Percentiles rank a stretch among this genome's conserved stretches.
These are phyloP conservation scores for Monosiga brevicollis DNA, from an alignment of 78 protist genomes.

Conservation along the genomic window DNA sequence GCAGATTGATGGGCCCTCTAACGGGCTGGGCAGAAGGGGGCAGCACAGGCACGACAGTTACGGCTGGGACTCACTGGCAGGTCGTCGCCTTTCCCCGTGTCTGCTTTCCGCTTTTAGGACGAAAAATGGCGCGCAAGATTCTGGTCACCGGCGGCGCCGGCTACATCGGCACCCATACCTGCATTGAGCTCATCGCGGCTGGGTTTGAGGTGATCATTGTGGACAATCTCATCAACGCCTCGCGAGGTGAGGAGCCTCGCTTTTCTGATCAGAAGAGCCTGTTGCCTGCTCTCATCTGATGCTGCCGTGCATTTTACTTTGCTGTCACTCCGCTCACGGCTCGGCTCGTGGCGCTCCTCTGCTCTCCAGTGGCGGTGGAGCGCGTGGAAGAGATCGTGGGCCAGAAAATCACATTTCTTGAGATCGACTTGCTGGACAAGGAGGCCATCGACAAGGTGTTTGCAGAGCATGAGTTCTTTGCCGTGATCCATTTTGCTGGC, in stretches of 20 bases:
- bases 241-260: background rate
- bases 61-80: background rate
- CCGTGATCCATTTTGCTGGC: constrained; percentile 89
- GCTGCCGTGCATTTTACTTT: background rate
- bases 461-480: background rate
- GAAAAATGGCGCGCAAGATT: too few species aligned
- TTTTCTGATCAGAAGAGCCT: background rate
- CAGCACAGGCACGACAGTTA: background rate
- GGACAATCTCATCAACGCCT: constrained; percentile 75
- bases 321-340: too few species aligned
- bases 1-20: background rate
- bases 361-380: constrained; percentile 33
- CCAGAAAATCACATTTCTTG: constrained; percentile 20
- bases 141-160: constrained; percentile 84
- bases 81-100: background rate
- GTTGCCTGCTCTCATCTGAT: background rate
- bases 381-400: constrained; percentile 66
- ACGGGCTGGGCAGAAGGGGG: background rate
- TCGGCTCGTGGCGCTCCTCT: background rate
- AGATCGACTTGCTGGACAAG: constrained; percentile 52
- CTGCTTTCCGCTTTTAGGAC: background rate
- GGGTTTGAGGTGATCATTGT: constrained; percentile 77
- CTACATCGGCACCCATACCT: constrained; percentile 92
- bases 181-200: constrained; percentile 50
- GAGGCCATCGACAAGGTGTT: constrained; percentile 45